Evolutionary conservation across 2,329 filamentous ascomycete genomes (phyloP).

Genomic region (Emericellopsis cladophorae): DNA sequence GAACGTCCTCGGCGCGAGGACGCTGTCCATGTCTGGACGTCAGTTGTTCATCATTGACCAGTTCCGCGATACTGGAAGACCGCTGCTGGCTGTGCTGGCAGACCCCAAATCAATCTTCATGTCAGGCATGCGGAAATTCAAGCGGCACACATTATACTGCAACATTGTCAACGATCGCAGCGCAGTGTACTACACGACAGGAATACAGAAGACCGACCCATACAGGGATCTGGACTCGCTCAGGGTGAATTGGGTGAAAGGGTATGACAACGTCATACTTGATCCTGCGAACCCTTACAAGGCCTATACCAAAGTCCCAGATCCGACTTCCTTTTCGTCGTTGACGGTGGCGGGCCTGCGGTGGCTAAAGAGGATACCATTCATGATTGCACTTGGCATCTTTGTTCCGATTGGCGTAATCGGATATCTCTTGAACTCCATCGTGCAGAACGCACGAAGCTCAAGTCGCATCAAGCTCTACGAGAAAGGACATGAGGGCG

Average conservation of each 20-base stretch:
- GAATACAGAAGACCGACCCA: slow-evolving; percentile 65
- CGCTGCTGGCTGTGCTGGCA: slow-evolving; percentile 68
- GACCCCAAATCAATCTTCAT: slow-evolving; percentile 82
- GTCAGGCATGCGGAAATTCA: slow-evolving; percentile 62
- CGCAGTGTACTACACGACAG: slow-evolving; percentile 73
- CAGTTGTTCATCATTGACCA: slow-evolving; percentile 81
- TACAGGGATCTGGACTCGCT: slow-evolving; percentile 56
- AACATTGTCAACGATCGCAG: slow-evolving; percentile 81
- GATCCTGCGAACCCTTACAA: slow-evolving; percentile 52
- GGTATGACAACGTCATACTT: slow-evolving; percentile 64
- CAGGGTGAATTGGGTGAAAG: slow-evolving; percentile 60
- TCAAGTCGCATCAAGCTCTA: slow-evolving; percentile 64
- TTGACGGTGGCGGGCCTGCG: slow-evolving; percentile 15
- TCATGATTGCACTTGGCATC: slow-evolving; percentile 51
- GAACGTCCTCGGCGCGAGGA: slow-evolving; percentile 76
- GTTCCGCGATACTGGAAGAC: slow-evolving; percentile 72
- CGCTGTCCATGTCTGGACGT: slow-evolving; percentile 68
- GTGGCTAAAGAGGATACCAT: slow-evolving; percentile 42
- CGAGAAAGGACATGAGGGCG: slow-evolving; percentile 55
- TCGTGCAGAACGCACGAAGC: slow-evolving; percentile 64
- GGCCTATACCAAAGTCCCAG: slow-evolving; percentile 22
- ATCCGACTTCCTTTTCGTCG: slow-evolving; percentile 16
- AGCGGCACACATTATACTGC: slow-evolving; percentile 64
- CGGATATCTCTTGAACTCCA: slow-evolving; percentile 63
- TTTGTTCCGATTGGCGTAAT: slow-evolving; percentile 62